phyloP scores from a whole-genome alignment of 148 eudicot species.

The Bassia scoparia region DNA sequence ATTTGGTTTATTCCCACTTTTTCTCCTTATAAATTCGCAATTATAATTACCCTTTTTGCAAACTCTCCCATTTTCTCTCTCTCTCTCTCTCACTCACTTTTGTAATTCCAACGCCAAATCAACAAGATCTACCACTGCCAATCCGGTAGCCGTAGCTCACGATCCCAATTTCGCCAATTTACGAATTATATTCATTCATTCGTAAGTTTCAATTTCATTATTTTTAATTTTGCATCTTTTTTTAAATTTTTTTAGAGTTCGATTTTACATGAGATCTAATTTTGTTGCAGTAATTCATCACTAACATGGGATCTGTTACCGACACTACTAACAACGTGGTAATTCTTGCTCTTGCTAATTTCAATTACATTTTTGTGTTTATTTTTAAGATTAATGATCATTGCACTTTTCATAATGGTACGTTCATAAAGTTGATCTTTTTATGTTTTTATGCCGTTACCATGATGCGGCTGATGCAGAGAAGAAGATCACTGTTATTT shows the following conservation, averaged over 20 bases:
- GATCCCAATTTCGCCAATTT: neutral
- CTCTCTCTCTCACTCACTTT: neutral
- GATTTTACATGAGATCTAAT: neutral
- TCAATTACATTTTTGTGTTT: neutral
- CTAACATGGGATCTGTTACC: constrained; percentile 35
- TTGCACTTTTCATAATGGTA: neutral
- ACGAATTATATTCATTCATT: neutral
- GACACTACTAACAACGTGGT: constrained; percentile 27
- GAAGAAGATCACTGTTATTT: constrained; percentile 30
- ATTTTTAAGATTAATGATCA: neutral
- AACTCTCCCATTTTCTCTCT: too few relatives aligned
- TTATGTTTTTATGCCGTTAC: neutral
- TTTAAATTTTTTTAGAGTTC: neutral
- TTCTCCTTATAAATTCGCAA: too few relatives aligned
- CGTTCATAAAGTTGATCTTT: neutral
- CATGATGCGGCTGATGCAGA: constrained; percentile 30
- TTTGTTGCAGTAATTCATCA: constrained; percentile 19
- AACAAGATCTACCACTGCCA: neutral
- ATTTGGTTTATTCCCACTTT: too few relatives aligned
- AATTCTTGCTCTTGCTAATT: neutral
- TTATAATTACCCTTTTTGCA: too few relatives aligned
- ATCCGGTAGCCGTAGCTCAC: neutral
- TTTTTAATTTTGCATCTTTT: neutral
- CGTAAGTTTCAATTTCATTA: neutral
- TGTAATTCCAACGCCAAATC: neutral